phyloP scores from a whole-genome alignment of 805 yeast species.

The Sporopachydermia quercuum region DNA sequence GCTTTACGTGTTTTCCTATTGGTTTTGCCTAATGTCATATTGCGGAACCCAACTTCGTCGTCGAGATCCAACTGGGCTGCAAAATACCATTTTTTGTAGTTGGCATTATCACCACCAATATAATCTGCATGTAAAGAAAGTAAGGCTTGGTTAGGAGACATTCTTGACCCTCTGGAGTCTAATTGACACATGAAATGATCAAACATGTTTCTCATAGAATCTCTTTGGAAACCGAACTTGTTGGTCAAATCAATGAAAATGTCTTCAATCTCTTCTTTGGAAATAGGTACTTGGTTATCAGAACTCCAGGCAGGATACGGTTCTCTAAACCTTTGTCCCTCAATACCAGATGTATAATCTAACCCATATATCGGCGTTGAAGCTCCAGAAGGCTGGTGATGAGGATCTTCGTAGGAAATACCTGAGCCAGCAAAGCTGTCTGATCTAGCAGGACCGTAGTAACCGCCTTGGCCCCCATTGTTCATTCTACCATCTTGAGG shows the following conservation, averaged over 20 bases:
- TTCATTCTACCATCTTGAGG: constrained; percentile 18
- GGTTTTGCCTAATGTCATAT: constrained; percentile 39
- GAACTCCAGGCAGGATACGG: constrained; percentile 99
- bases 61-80: constrained; percentile 73
- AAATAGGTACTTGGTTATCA: constrained; percentile 71
- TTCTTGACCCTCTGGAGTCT: constrained; percentile 78
- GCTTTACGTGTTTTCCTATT: constrained; percentile 31
- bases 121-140: constrained; percentile 75
- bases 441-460: constrained; percentile 41
- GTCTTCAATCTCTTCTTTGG: constrained; percentile 43
- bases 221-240: constrained; percentile 74
- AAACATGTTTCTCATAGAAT: constrained; percentile 62
- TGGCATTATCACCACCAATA: constrained; percentile 81
- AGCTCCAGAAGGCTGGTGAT: constrained; percentile 81
- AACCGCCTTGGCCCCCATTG: constrained; percentile 25
- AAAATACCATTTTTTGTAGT: constrained; percentile 85
- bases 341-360: constrained; percentile 33
- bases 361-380: constrained; percentile 87
- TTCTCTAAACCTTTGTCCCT: constrained; percentile 42
- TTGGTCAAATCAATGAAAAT: constrained; percentile 44
- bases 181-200: constrained; percentile 69
- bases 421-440: constrained; percentile 49
- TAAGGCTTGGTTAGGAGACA: constrained; percentile 57
- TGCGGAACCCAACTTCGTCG: constrained; percentile 43
- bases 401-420: constrained; percentile 77